phyloP scores from a whole-genome alignment of 768 basidiomycete genomes.

The Boletus edulis region DNA sequence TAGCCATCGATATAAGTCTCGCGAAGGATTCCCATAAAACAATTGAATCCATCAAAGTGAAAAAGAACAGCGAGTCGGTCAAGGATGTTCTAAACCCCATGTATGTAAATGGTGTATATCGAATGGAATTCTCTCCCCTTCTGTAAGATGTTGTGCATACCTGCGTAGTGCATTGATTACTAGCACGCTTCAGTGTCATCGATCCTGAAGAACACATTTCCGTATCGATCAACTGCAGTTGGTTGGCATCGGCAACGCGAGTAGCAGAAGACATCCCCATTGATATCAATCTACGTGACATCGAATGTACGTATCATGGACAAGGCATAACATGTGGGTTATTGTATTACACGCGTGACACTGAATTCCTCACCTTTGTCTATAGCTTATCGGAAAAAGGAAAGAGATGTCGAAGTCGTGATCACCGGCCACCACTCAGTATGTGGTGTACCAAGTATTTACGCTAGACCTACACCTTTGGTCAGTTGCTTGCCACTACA shows the following conservation, averaged over 20 bases:
- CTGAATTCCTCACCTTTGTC: not conserved
- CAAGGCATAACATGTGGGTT: constrained; percentile 4
- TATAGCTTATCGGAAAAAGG: constrained; percentile 8
- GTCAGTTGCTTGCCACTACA: constrained; percentile 5
- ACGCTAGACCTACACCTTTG: not conserved
- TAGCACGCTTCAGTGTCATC: too few relatives aligned
- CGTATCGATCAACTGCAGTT: too few relatives aligned
- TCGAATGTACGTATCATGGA: not conserved
- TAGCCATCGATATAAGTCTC: constrained; percentile 2
- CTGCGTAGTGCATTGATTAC: too few relatives aligned
- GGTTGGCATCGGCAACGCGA: too few relatives aligned
- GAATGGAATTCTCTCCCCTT: too few relatives aligned
- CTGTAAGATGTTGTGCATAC: too few relatives aligned
- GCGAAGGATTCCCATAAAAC: constrained; percentile 4
- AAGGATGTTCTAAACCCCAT: not conserved
- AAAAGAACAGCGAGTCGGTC: not conserved
- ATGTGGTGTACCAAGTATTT: not conserved
- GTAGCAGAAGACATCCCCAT: too few relatives aligned
- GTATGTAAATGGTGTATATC: not conserved
- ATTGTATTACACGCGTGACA: not conserved
- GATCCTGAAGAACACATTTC: too few relatives aligned
- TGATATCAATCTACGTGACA: too few relatives aligned
- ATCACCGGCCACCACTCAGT: constrained; percentile 1
- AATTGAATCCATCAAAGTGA: constrained; percentile 2
- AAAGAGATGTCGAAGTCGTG: constrained; percentile 6